Evolutionary conservation across 805 yeast species (phyloP).

Genomic region (Hanseniaspora mollemarum): DNA sequence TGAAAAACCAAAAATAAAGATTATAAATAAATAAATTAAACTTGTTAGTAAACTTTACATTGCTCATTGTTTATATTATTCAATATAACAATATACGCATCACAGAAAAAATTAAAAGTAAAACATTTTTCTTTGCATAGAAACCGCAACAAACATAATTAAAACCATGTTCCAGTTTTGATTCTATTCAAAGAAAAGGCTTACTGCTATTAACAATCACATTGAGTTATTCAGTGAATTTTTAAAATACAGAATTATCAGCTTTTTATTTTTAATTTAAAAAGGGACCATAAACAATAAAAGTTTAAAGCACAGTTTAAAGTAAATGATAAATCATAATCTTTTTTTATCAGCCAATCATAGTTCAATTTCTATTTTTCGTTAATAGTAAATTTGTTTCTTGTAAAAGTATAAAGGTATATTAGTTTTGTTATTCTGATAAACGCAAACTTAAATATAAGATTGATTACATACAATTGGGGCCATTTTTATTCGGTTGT

Average conservation of each 20-base stretch:
- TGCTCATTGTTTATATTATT: background rate
- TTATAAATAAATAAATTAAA: background rate
- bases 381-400: background rate
- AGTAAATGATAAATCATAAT: background rate
- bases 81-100: background rate
- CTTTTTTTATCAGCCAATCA: background rate
- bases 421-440: background rate
- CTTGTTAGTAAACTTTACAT: conserved; percentile 7
- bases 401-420: background rate
- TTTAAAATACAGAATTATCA: conserved; percentile 26
- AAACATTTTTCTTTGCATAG: background rate
- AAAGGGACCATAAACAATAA: background rate
- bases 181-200: background rate
- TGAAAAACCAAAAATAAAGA: background rate
- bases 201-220: conserved; percentile 35
- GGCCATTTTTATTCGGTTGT: conserved; percentile 11
- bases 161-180: background rate
- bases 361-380: background rate
- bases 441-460: background rate
- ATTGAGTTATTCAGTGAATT: conserved; percentile 24
- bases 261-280: background rate
- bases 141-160: background rate
- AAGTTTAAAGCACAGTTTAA: background rate
- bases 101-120: background rate
- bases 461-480: conserved; percentile 14